phyloP scores from a whole-genome alignment of 1,139 yeast species.

The Saccharomyces uvarum region DNA sequence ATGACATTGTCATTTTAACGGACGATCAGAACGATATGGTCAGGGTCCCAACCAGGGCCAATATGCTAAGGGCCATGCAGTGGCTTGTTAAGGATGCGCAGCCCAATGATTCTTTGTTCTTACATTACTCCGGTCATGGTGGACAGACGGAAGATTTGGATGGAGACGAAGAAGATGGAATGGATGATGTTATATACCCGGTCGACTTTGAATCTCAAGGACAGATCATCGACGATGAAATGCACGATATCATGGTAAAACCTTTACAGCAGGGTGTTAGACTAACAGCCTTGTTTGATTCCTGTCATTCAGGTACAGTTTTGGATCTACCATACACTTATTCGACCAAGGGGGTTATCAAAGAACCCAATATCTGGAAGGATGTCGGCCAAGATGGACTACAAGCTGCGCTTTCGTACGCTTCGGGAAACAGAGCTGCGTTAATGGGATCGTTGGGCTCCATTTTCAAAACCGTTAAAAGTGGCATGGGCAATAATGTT shows the following conservation, averaged over 20 bases:
- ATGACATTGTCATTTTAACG: conserved; percentile 78
- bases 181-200: conserved; percentile 86
- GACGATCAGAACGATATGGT: conserved; percentile 59
- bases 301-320: conserved; percentile 91
- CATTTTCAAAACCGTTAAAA: conserved; percentile 43
- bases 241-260: conserved; percentile 75
- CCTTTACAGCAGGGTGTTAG: conserved; percentile 77
- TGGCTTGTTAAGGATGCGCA: conserved; percentile 81
- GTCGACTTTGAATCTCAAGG: conserved; percentile 73
- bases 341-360: conserved; percentile 83
- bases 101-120: conserved; percentile 78
- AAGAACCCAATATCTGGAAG: conserved; percentile 81
- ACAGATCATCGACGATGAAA: conserved; percentile 71
- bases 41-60: conserved; percentile 65
- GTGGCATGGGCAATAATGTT: conserved; percentile 23
- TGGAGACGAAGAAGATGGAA: conserved; percentile 89
- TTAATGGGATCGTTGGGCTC: conserved; percentile 43
- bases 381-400: conserved; percentile 77
- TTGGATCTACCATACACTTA: conserved; percentile 83
- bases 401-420: conserved; percentile 63
- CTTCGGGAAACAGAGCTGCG: conserved; percentile 59
- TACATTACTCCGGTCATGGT: conserved; percentile 94
- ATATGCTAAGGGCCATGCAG: conserved; percentile 79
- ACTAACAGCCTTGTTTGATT: conserved; percentile 81
- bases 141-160: conserved; percentile 72